Evolutionary conservation across 768 basidiomycete genomes (phyloP), one percentile per base, ranked within the genome.

Genomic region (Mycena metata): DNA sequence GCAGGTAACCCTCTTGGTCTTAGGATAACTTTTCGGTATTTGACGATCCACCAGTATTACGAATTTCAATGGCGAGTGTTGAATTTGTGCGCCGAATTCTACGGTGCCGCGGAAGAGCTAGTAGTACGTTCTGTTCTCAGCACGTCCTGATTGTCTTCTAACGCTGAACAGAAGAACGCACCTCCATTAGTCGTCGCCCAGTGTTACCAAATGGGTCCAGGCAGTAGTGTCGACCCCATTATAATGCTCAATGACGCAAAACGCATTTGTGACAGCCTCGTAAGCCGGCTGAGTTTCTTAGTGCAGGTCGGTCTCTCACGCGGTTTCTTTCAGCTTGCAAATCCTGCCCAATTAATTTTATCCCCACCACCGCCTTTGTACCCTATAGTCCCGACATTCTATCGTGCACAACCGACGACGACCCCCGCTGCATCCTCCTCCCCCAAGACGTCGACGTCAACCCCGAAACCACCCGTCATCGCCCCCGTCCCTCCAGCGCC

Each of bases 31-130:
- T 17, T 3, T 5, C 30, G 11, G 12, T 39, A 19, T 26, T 39
- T 65, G 13, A 64, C 51, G 13, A 9, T 23, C 15, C 7, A 5
- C 47, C 19, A 72, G 70, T 94, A 92, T 77, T 93, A 92, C 77
- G 92, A 94, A 75, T 94, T 94, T 74, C 93, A 94, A 76, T 94
- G 93, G 93, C 88, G 92, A 60, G 88, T 93, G 45, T 77, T 94
- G 64, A 93, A 93, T 74, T 81, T 95, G 45, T 95, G 93, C 77
- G 89, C 91, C 1, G 93, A 95, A 76, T 95, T 95, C 76, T 95
- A 95, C 79, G 90, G 89, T 30, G 93, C 93, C 8, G 93, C 93
- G 19, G 93, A 94, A 78, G 93, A 95, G 78, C 86, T 95, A 51
- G 85, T 95, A 66, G 93, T 94, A 78, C 78, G 91, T 87, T 42